Evolutionary conservation across 495 filamentous ascomycete genomes (phyloP), one percentile per base, ranked within the genome.

Genomic region (Lepidopterella palustris): DNA sequence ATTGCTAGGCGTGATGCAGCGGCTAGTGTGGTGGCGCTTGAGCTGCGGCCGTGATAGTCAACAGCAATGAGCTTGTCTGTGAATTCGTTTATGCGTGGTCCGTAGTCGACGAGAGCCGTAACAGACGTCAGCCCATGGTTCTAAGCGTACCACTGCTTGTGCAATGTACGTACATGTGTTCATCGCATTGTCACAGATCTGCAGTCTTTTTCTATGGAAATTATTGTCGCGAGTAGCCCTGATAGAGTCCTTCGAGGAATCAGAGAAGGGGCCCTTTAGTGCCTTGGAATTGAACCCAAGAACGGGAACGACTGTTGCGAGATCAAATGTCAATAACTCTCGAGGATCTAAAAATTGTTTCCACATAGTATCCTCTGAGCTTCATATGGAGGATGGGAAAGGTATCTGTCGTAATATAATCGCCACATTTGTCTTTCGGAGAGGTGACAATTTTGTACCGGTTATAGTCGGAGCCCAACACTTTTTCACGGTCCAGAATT

Each of bases 211-310:
- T 5, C 55, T n/a, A 49, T 63, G 61, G 39, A 45, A 40, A 6
- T 24, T 25, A 10, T 53, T 40, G n/a, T 59, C 48, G 3, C 61
- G 61, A 25, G 50, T 59, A 18, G 47, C 21, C 25, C 60, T 58
- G 2, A 63, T 10, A 15, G n/a, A 31, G 28, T 23, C 27, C 21
- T 48, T 42, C 32, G 32, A 25, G 1, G 48, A 40, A 21, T 63
- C 61, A 35, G 59, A 63, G 20, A 26, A 59, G 5, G 55, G 56
- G 3, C 56, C 56, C 42, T 63, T 63, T 5, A 13, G n/a, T n/a
- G 25, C 53, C 49, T 31, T 53, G 11, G 55, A 52, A 5, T 29
- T 35, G 31, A 48, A 49, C 3, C 61, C 61, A 15, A 61, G 39
- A 5, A 63, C 29, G 6, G 31, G 32, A 15, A 28, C n/a, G 4